These are phyloP conservation scores for Fusarium stilboides DNA, from an alignment of 2,329 filamentous ascomycete genomes.

Conservation along the genomic window DNA sequence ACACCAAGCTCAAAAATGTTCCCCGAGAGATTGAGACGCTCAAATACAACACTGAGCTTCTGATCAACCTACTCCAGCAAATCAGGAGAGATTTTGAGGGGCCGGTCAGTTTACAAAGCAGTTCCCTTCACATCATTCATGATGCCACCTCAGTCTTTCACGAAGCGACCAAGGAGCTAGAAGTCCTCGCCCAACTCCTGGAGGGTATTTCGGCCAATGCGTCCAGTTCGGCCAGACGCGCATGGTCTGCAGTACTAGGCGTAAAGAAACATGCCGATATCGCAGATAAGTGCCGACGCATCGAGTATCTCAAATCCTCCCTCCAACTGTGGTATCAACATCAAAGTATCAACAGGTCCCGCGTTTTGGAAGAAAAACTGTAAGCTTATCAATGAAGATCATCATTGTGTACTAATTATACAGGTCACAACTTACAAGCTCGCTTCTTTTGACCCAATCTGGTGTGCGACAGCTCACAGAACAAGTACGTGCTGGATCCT, in stretches of 20 bases:
- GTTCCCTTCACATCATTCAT: background rate
- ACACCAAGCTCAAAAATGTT: slow-evolving; percentile 5
- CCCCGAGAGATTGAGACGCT: slow-evolving; percentile 3
- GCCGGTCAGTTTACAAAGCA: background rate
- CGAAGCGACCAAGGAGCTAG: background rate
- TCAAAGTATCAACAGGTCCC: background rate
- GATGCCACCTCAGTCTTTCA: background rate
- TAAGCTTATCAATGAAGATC: background rate
- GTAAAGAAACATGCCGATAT: background rate
- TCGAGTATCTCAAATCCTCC: background rate
- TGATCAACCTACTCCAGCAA: background rate
- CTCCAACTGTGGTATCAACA: slow-evolving; percentile 10
- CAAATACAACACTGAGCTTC: background rate
- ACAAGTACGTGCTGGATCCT: background rate
- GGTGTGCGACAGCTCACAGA: background rate
- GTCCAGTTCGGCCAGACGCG: background rate
- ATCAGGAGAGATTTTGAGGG: slow-evolving; percentile 2
- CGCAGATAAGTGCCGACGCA: background rate
- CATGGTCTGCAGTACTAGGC: background rate
- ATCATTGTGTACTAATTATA: background rate
- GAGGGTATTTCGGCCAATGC: background rate
- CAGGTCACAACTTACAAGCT: background rate
- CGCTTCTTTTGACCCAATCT: background rate
- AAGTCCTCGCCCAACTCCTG: background rate
- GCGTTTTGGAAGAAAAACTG: background rate